Base-by-base conservation (phyloP, 1,139 yeast species). In the Kodamaea anthophila region DNA sequence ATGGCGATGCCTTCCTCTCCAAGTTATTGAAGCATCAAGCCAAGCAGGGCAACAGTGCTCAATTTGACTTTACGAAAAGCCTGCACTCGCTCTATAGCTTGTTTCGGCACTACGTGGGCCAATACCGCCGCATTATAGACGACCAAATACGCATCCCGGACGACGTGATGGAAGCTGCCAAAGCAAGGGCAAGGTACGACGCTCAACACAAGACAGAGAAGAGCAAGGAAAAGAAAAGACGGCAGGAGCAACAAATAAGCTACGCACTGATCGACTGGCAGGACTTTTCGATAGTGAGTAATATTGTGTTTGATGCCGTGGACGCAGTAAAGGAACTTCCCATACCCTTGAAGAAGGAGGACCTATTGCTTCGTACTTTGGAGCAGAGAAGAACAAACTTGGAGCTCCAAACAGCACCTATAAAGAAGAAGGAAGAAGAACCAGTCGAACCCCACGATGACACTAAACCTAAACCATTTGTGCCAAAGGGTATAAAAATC, bases 191-290 rank as follows among this genome's bases (percentile, higher is more conserved):
- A 0, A 74, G 70, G 35, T 72, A 65, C 47, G 60, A 69, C 9
- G 63, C 65, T 32, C 52, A 58, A 26, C 46, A 55, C 32, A 53
- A 54, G 24, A 40, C 53, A 36, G 39, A 51, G 23, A 36, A 33
- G 33, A 53, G 34, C 49, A 60, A 47, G 43, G 53, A 34, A 43
- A 54, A 32, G 58, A 58, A 55, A 30, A 68, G 69, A 30, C 41
- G 46, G 13, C 37, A 42, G 10, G 45, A 48, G 21, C 55, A 62
- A 25, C 58, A 58, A 40, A 35, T 74, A 15, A 77, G 73, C 27
- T 84, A 69, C 55, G 88, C 93, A 0, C 73, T 81, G 18, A 79
- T 86, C 15, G 88, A 88, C 53, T 91, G 98, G 98, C 79, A 79
- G 37, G 85, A 83, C 38, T 87, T 87, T 47, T 61, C 68, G 2